phyloP scores from a whole-genome alignment of 768 basidiomycete species.

The Rhizopogon vesiculosus region DNA sequence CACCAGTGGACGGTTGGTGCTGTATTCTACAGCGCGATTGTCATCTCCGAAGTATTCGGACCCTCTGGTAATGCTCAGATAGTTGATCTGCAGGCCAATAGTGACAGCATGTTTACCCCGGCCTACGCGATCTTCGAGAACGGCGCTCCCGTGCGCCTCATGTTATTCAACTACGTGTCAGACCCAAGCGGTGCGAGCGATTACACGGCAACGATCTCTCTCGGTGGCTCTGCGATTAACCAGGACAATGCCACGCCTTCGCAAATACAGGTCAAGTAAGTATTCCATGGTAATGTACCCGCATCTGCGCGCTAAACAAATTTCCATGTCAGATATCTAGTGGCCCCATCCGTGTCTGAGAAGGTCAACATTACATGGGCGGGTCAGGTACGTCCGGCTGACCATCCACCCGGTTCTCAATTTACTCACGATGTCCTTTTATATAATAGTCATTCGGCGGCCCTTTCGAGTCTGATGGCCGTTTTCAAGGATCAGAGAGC shows the following conservation, averaged over 20 bases:
- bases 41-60: conserved; percentile 34
- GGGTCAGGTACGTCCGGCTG: conserved; percentile 30
- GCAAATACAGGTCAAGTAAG: conserved; percentile 28
- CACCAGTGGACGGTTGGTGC: conserved; percentile 37
- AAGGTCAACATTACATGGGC: conserved; percentile 48
- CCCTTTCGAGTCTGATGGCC: conserved; percentile 22
- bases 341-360: conserved; percentile 33
- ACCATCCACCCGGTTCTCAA: background rate
- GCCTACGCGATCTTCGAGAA: conserved; percentile 69
- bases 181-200: conserved; percentile 37
- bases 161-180: conserved; percentile 45
- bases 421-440: background rate
- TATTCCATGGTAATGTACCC: background rate
- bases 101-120: conserved; percentile 28
- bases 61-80: conserved; percentile 29
- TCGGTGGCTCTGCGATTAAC: conserved; percentile 20
- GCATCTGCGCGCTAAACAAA: background rate
- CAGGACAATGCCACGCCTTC: conserved; percentile 13
- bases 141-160: conserved; percentile 37
- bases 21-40: conserved; percentile 34
- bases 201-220: conserved; percentile 30
- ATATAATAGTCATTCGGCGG: conserved; percentile 20
- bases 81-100: conserved; percentile 27
- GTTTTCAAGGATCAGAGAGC: conserved; percentile 12
- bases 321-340: conserved; percentile 21